Evolutionary conservation across 345 rosid species (phyloP).

Genomic region (Lumnitzera racemosa): DNA sequence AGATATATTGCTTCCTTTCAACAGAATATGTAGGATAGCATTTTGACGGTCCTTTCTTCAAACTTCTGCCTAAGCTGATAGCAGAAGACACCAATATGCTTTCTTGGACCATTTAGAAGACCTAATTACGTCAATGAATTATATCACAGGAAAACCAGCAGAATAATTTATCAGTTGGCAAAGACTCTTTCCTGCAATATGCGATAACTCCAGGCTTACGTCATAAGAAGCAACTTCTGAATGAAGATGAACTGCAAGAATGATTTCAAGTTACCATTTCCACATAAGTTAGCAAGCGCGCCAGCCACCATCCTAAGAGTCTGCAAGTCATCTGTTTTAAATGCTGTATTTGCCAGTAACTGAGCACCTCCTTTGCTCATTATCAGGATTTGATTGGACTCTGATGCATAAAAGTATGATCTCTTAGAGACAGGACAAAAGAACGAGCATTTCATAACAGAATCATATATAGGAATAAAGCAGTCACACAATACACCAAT

Average conservation of each 20-base stretch:
- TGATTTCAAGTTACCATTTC: conserved; percentile 57
- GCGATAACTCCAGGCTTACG: too few relatives aligned
- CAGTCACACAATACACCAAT: not conserved
- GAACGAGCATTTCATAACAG: not conserved
- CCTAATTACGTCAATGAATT: too few relatives aligned
- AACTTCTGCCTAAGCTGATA: too few relatives aligned
- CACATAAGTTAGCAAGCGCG: conserved; percentile 86
- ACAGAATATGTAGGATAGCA: too few relatives aligned
- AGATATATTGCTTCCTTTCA: too few relatives aligned
- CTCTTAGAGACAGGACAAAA: not conserved
- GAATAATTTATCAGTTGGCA: too few relatives aligned
- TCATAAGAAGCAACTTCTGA: not conserved
- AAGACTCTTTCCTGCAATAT: not conserved
- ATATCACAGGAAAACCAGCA: too few relatives aligned
- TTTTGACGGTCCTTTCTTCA: too few relatives aligned
- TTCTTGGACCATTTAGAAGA: too few relatives aligned
- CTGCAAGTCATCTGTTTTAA: conserved; percentile 74
- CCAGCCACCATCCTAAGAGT: conserved; percentile 97
- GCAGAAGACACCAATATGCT: too few relatives aligned
- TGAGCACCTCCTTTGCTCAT: conserved; percentile 86
- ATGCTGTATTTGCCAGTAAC: conserved; percentile 65
- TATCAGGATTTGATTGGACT: conserved; percentile 71
- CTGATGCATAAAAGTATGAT: conserved; percentile 23
- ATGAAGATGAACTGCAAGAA: too few relatives aligned
- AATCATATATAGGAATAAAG: not conserved